Evolutionary conservation across 805 yeast species (phyloP).

Genomic region (Hanseniaspora guilliermondii): DNA sequence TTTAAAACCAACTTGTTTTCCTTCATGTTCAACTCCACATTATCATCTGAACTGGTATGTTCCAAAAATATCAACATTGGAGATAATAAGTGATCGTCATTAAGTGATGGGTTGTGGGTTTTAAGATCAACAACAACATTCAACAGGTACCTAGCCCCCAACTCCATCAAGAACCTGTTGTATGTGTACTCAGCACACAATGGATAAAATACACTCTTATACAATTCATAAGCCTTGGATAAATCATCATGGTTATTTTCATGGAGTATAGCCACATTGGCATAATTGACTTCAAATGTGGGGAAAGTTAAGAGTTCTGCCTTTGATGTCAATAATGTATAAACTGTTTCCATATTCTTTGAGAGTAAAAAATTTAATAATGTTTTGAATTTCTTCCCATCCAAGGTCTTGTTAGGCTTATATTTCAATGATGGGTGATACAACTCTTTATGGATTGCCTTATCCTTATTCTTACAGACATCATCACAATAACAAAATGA

Average conservation of each 20-base stretch:
- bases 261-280: not conserved
- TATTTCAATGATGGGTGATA: slow-evolving; percentile 40
- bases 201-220: not conserved
- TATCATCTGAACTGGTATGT: not conserved
- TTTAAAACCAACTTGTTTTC: not conserved
- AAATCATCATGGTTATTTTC: not conserved
- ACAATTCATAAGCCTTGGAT: not conserved
- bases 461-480: slow-evolving; percentile 38
- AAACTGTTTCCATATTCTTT: slow-evolving; percentile 2
- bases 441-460: slow-evolving; percentile 43
- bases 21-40: not conserved
- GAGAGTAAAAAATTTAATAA: not conserved
- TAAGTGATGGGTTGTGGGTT: not conserved
- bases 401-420: slow-evolving; percentile 31
- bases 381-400: slow-evolving; percentile 43
- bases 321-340: not conserved
- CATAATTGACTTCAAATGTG: not conserved
- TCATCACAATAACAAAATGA: slow-evolving; percentile 59
- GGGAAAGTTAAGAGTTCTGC: not conserved
- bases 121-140: not conserved
- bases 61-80: not conserved
- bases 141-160: not conserved
- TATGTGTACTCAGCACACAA: not conserved
- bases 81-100: not conserved
- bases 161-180: not conserved